A percentile compares a stretch with the other conserved stretches of the same genome.
phyloP scores from a whole-genome alignment of 192 early-diverging fungal genomes.

The Piromyces finnis region DNA sequence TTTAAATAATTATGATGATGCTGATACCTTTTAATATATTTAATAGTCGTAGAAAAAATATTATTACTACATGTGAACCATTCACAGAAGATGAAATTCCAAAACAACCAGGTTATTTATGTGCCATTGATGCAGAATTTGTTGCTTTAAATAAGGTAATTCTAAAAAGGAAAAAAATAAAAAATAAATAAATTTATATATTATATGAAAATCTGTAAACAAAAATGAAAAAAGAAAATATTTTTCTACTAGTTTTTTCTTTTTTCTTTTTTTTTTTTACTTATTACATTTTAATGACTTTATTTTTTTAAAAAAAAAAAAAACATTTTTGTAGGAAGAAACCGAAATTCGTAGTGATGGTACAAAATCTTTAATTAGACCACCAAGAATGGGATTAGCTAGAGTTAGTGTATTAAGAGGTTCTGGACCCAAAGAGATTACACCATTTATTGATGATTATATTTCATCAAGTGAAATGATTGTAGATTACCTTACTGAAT shows the following conservation, averaged over 20 bases:
- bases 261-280: not conserved
- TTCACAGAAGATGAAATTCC: constrained; percentile 41
- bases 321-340: constrained; percentile 32
- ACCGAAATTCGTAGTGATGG: constrained; percentile 86
- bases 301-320: too few species aligned
- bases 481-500: constrained; percentile 82
- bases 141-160: constrained; percentile 49
- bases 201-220: too few species aligned
- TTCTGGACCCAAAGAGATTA: constrained; percentile 41
- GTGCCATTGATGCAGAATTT: constrained; percentile 92
- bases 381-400: constrained; percentile 64
- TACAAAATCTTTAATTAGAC: constrained; percentile 61
- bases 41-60: not conserved
- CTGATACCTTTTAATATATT: too few species aligned
- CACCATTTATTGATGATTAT: constrained; percentile 96
- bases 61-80: not conserved
- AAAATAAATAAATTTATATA: not conserved
- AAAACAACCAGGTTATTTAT: constrained; percentile 32
- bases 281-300: too few species aligned
- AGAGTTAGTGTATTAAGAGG: constrained; percentile 82
- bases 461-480: constrained; percentile 68
- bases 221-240: not conserved
- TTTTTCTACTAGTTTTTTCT: too few species aligned
- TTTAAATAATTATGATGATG: too few species aligned
- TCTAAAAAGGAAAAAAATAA: too few species aligned